Evolutionary conservation across 208 protist genomes (phyloP).

Genomic region (Leishmania tropica): DNA sequence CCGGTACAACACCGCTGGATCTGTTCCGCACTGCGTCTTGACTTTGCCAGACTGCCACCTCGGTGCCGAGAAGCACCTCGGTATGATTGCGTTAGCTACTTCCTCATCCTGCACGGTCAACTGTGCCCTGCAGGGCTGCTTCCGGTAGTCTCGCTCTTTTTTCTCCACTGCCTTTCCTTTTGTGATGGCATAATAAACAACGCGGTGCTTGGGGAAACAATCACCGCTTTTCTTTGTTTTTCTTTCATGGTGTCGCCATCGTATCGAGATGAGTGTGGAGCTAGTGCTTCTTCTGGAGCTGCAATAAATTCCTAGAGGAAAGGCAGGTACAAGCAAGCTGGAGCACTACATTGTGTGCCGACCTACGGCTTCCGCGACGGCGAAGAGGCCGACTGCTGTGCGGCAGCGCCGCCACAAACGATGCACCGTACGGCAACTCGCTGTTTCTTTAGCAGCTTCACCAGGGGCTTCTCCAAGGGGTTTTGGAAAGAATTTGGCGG

Average conservation of each 20-base stretch:
- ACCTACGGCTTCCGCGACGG: neutral
- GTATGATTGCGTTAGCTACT: neutral
- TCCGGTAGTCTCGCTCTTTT: neutral
- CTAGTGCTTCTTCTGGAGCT: neutral
- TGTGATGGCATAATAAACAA: neutral
- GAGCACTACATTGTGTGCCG: neutral
- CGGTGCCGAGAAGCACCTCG: neutral
- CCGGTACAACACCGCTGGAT: neutral
- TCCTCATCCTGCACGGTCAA: neutral
- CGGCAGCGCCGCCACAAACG: neutral
- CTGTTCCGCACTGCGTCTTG: neutral
- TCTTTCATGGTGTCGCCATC: neutral
- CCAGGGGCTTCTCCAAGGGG: conserved; percentile 51
- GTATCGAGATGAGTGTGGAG: neutral
- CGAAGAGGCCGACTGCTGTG: neutral
- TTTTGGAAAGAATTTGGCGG: conserved; percentile 33
- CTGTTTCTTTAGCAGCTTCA: conserved; percentile 46
- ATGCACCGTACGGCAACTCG: conserved; percentile 40
- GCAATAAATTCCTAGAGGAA: neutral
- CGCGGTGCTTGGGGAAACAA: neutral
- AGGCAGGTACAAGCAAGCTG: neutral
- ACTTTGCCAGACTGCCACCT: neutral
- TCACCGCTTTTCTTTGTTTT: neutral
- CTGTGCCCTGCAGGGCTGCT: neutral
- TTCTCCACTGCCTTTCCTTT: neutral